Evolutionary conservation across 208 protist genomes (phyloP), one percentile per base, ranked within the genome.

Genomic region (Jaenimonas drosophilae): DNA sequence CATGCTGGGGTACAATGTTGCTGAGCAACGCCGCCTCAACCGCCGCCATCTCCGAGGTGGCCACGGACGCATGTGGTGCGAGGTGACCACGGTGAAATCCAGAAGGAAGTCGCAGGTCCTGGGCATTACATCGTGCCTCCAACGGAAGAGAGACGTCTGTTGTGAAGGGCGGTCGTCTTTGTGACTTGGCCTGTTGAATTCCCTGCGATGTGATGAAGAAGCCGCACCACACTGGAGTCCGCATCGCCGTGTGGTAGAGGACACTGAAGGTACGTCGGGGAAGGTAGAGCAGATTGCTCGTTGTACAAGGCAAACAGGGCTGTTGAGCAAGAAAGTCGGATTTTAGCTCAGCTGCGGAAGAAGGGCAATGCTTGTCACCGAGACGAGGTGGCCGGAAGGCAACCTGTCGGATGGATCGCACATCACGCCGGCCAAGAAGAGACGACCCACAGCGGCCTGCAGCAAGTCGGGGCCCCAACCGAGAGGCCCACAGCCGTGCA

Each of bases 51-150:
- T 33, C 12, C 2, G 50, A 65, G 3, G 43, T 32, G 12, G 69
- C 69, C 4, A 82, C 72, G 2, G 72, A 70, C 3, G 72, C 77
- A 50, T 79, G 63, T 27, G 71, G 77, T 14, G 77, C 77, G n/a
- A 87, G 61, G 45, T 87, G 77, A 3, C 77, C 70, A 17, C 70
- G 65, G 30, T 87, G 72, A 59, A 62, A 68, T 19, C 52, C 46
- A n/a, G n/a, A n/a, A 0, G 50, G 24, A 14, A 20, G 28, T 38
- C 44, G 39, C 44, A 75, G 16, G 44, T 75, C 55, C 0, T 20
- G 21, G 9, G 55, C 49, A 0, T 48, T 38, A 14, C 54, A 39
- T 0, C 58, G 69, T 25, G 26, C n/a, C 7, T 44, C 16, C 33
- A 38, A 59, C 16, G 49, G 49, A 4, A 84, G 38, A n/a, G 57